These are phyloP conservation scores for Calonectria ilicicola DNA, from an alignment of 2,329 filamentous ascomycete species.

Conservation along the genomic window DNA sequence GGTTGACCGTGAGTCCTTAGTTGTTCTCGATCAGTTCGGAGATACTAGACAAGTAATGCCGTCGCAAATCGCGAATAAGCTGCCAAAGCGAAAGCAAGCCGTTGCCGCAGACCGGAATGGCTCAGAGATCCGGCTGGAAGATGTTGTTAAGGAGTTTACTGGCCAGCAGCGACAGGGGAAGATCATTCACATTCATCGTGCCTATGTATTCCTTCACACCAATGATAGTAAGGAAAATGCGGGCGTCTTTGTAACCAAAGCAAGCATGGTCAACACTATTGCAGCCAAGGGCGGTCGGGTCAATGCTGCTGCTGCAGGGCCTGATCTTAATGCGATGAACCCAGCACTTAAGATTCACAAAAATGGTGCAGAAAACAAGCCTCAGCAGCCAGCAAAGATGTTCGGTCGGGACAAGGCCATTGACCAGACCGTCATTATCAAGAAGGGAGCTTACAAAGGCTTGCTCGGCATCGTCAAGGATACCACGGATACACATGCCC, in stretches of 20 bases:
- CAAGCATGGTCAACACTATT: slow-evolving; percentile 87
- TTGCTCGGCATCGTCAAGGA: slow-evolving; percentile 96
- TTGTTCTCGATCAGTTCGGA: slow-evolving; percentile 91
- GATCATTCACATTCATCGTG: slow-evolving; percentile 93
- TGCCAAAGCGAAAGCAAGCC: slow-evolving; percentile 83
- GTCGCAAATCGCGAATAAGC: slow-evolving; percentile 90
- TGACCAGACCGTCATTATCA: slow-evolving; percentile 91
- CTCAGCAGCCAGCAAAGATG: slow-evolving; percentile 75
- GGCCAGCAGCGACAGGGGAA: slow-evolving; percentile 89
- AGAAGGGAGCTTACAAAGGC: slow-evolving; percentile 90
- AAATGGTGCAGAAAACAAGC: slow-evolving; percentile 62
- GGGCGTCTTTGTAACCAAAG: slow-evolving; percentile 88
- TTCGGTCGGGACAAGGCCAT: slow-evolving; percentile 87
- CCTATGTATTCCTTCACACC: slow-evolving; percentile 91
- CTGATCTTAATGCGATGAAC: slow-evolving; percentile 92
- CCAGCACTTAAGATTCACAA: slow-evolving; percentile 83
- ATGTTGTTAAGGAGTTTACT: slow-evolving; percentile 90
- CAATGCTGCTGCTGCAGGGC: slow-evolving; percentile 69
- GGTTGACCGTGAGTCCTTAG: slow-evolving; percentile 92
- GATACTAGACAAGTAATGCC: slow-evolving; percentile 85
- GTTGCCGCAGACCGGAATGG: slow-evolving; percentile 95
- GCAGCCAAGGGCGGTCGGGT: slow-evolving; percentile 93
- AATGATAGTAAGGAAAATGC: slow-evolving; percentile 87
- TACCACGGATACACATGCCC: slow-evolving; percentile 85
- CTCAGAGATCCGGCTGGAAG: slow-evolving; percentile 90